These are phyloP conservation scores for Pelargonium myrrhifolium DNA, from an alignment of 441 rosid species.

Conservation along the genomic window DNA sequence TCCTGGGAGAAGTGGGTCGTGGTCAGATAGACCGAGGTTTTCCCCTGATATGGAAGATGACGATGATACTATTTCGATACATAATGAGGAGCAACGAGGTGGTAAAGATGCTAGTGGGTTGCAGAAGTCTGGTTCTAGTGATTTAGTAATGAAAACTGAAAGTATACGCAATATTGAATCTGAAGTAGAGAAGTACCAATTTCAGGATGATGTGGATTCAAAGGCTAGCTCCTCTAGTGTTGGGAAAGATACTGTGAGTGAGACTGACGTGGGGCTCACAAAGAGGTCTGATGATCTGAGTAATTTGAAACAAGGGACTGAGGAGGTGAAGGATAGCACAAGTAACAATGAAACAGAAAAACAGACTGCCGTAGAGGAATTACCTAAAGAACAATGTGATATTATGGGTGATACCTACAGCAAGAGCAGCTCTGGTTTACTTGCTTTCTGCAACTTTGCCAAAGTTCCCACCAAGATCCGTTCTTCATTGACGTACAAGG, in stretches of 20 bases:
- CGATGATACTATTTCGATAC: conserved; percentile 42
- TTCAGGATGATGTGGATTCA: conserved; percentile 43
- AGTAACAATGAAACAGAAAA: conserved; percentile 33
- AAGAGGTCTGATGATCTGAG: conserved; percentile 33
- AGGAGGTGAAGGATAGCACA: conserved; percentile 34
- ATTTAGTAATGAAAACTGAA: conserved; percentile 35
- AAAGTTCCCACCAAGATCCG: conserved; percentile 84
- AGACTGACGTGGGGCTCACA: conserved; percentile 38
- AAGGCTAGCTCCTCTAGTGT: conserved; percentile 45
- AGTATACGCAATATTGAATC: conserved; percentile 49
- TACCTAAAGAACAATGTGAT: conserved; percentile 23
- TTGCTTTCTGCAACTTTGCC: conserved; percentile 59
- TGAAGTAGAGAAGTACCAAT: conserved; percentile 32
- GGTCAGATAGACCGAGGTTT: conserved; percentile 51
- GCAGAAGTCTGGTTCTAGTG: conserved; percentile 43
- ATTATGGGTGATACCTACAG: conserved; percentile 31
- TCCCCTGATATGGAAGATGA: conserved; percentile 52
- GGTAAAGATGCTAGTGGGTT: conserved; percentile 45
- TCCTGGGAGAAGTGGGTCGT: conserved; percentile 54
- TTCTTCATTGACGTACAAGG: conserved; percentile 53
- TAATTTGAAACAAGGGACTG: conserved; percentile 30
- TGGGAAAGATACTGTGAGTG: conserved; percentile 32
- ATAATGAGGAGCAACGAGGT: conserved; percentile 49
- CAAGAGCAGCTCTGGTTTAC: conserved; percentile 50
- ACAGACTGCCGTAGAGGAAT: conserved; percentile 33